Base-by-base conservation (phyloP, 2,329 filamentous ascomycete species). In the Emericellopsis atlantica region DNA sequence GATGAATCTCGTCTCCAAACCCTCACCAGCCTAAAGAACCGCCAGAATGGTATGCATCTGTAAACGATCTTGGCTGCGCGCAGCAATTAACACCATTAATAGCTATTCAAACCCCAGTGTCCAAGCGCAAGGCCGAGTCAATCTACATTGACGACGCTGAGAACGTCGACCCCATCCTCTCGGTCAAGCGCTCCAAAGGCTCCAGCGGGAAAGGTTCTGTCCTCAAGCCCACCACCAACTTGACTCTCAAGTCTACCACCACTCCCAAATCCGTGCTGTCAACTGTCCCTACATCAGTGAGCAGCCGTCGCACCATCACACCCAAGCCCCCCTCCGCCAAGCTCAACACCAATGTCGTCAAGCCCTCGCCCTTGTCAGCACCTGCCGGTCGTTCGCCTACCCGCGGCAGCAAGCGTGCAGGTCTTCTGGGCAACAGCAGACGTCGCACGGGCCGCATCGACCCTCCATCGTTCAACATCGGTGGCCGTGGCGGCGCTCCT, bases 351-450 rank as follows among this genome's bases (percentile, higher is more conserved):
- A 53, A 16, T 18, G 10, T 50, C 42, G 55, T 62, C 45, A 68
- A 66, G 47, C 68, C 75, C 1, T 65, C 73, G 12, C 72, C 78
- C 11, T 62, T 76, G 15, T 69, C 76, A 37, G 76, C 81, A n/a
- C 81, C 83, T 33, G 84, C 84, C 49, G 84, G 87, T 37, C 84
- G 87, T 46, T 92, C 86, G 4, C 86, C 87, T 3, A 83, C 73
- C n/a, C 68, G 81, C 39, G 61, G 61, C 52, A 88, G 86, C 63
- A 76, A 79, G 45, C 26, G 26, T 29, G 67, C 79, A 23, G 76
- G 78, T 40, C 76, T 87, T 46, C 68, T 87, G 34, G 12, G 26
- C 26, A 77, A 75, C 39, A 78, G 72, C 54, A 78, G 82, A 44
- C 80, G 83, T 38, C 76, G 76, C 44, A 74, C 72, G 14, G 72